Evolutionary conservation across 768 basidiomycete genomes (phyloP).

Genomic region (Infundibulicybe gibba): DNA sequence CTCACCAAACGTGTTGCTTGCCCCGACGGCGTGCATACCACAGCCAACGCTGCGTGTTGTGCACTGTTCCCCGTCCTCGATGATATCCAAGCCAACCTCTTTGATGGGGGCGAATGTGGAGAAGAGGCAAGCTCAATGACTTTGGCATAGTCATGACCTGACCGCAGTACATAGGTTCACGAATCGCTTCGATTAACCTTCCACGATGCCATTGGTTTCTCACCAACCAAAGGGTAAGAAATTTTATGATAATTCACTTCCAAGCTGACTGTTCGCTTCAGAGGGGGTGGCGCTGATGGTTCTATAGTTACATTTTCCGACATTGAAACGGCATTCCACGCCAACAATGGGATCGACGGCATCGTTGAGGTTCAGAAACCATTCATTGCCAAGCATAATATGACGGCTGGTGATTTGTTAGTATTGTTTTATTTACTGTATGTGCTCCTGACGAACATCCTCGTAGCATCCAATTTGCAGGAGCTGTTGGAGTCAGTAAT

Average conservation of each 20-base stretch:
- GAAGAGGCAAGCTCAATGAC: background rate
- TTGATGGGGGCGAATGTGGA: background rate
- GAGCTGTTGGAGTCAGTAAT: constrained; percentile 35
- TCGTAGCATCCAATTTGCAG: constrained; percentile 42
- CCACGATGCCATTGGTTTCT: background rate
- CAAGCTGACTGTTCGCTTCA: background rate
- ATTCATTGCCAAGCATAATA: background rate
- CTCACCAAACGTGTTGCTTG: constrained; percentile 10
- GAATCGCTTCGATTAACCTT: background rate
- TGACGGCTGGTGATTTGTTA: background rate
- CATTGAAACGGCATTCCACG: background rate
- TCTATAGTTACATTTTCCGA: background rate
- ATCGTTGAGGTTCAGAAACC: background rate
- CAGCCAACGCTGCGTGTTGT: constrained; percentile 6
- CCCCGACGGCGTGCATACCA: constrained; percentile 9
- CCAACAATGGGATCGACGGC: background rate
- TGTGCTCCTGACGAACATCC: background rate
- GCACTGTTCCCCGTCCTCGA: background rate
- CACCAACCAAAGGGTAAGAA: background rate
- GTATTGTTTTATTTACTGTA: background rate
- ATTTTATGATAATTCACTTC: background rate
- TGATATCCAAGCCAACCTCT: background rate
- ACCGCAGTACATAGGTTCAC: background rate
- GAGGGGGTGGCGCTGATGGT: background rate
- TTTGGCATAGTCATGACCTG: background rate